Base-by-base conservation (phyloP, 148 eudicot genomes). In the Cornus controversa region DNA sequence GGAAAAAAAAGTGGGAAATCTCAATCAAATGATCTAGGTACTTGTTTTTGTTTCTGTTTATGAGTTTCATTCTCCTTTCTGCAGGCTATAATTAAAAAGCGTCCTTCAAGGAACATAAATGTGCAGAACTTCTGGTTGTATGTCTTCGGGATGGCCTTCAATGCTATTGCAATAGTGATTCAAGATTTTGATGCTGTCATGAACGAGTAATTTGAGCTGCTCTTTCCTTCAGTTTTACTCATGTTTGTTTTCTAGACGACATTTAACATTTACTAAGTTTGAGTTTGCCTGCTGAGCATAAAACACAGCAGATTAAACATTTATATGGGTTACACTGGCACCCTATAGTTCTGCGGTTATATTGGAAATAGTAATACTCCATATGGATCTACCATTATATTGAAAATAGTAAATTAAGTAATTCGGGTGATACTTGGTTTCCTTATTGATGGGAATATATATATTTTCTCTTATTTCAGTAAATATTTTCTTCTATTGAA, bases 101-200 rank as follows among this genome's bases (percentile, higher is more conserved):
- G 99, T 57, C 99, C 99, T 80, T 92, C 94, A 70, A 90, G 99
- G 82, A 96, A 96, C 85, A 90, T 96, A 79, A 93, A 96, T 70
- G 99, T 96, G 82, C 99, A 96, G 86, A 96, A 96, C 87, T 96
- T 96, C 86, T 96, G 94, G 93, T 83, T 96, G 77, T 96, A 96
- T 53, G 91, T 96, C 72, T 96, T 93, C 82, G 99, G 99, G 79
- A 96, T 96, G 99, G 87, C 82, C 72, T 96, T 96, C 91, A 96
- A 96, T 89, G 95, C 95, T 13, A 54, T 89, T 71, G 98, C 98
- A 4, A 96, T 96, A 80, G 24, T 96, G 75, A 67, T 86, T 76
- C 99, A 96, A 86, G 99, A 96, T 86, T 96, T 90, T 85, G 98
- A 96, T 84, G 92, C 85, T 73, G 98, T 96, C 73, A 22, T 86